Conservation (phyloP, 2,329 filamentous ascomycete species). For the Scleromitrula shiraiana region DNA sequence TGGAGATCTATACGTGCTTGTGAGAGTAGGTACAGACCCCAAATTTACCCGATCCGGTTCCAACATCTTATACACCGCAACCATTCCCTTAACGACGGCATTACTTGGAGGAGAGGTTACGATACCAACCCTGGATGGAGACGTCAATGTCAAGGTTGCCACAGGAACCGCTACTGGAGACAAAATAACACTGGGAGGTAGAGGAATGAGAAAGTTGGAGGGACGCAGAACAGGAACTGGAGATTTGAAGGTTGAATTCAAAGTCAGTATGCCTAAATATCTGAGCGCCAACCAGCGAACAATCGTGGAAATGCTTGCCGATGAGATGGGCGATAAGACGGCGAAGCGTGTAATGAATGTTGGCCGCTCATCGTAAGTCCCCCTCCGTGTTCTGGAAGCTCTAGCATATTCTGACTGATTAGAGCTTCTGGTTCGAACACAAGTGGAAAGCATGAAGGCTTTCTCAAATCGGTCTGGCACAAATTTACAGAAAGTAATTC, state of each 20-base stretch:
- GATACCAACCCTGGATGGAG: conserved; percentile 82
- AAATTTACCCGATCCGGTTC: conserved; percentile 84
- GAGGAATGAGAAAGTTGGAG: conserved; percentile 86
- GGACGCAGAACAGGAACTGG: conserved; percentile 60
- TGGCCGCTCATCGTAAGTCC: conserved; percentile 43
- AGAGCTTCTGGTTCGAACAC: no score
- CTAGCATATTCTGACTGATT: conserved; percentile 9
- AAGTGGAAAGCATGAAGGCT: conserved; percentile 74
- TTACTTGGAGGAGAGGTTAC: conserved; percentile 83
- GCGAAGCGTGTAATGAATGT: conserved; percentile 92
- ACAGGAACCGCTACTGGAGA: conserved; percentile 92
- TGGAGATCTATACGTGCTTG: conserved; percentile 86
- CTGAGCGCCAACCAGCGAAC: conserved; percentile 85
- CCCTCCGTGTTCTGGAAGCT: conserved; percentile 8
- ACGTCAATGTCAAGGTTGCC: conserved; percentile 82
- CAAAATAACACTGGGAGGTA: conserved; percentile 76
- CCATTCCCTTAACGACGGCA: conserved; percentile 86
- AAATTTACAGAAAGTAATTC: conserved; percentile 61
- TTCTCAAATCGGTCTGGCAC: conserved; percentile 90
- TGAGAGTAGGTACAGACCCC: conserved; percentile 80
- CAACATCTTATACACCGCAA: conserved; percentile 87
- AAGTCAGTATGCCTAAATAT: conserved; percentile 91
- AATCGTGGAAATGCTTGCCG: conserved; percentile 89
- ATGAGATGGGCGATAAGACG: conserved; percentile 89
- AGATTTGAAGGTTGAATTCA: conserved; percentile 90